Conservation (phyloP, 768 basidiomycete genomes). For the Coprinopsis marcescibilis region DNA sequence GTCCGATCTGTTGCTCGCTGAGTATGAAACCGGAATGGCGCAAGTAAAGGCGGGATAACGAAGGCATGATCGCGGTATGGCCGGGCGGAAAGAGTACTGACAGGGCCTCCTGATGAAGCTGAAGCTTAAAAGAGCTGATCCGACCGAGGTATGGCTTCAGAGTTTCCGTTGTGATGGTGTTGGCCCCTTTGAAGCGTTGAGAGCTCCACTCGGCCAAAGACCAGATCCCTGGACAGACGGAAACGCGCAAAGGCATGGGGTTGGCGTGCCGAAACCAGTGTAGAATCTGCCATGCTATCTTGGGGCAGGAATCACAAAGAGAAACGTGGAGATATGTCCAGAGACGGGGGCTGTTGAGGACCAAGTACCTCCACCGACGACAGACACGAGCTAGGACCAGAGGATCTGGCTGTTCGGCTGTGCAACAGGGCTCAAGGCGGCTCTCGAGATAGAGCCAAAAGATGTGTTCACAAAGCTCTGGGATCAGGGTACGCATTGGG, state of each 20-base stretch:
- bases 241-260: conserved; percentile 15
- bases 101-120: conserved; percentile 13
- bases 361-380: conserved; percentile 17
- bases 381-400: conserved; percentile 17
- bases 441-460: conserved; percentile 16
- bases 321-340: conserved; percentile 18
- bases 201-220: conserved; percentile 5
- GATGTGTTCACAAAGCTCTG: conserved; percentile 17
- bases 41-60: conserved; percentile 13
- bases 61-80: conserved; percentile 10
- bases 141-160: conserved; percentile 14
- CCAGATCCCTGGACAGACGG: conserved; percentile 11
- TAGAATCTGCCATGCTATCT: conserved; percentile 6
- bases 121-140: conserved; percentile 12
- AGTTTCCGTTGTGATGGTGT: conserved; percentile 9
- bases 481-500: conserved; percentile 16
- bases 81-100: conserved; percentile 12
- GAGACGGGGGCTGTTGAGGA: conserved; percentile 14
- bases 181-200: conserved; percentile 4
- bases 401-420: conserved; percentile 10
- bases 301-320: conserved; percentile 3
- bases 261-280: conserved; percentile 15
- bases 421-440: conserved; percentile 2
- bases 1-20: conserved; percentile 6
- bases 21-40: conserved; percentile 11